Conservation (phyloP, 169 alveolate genomes). For the Plasmodium inui region DNA sequence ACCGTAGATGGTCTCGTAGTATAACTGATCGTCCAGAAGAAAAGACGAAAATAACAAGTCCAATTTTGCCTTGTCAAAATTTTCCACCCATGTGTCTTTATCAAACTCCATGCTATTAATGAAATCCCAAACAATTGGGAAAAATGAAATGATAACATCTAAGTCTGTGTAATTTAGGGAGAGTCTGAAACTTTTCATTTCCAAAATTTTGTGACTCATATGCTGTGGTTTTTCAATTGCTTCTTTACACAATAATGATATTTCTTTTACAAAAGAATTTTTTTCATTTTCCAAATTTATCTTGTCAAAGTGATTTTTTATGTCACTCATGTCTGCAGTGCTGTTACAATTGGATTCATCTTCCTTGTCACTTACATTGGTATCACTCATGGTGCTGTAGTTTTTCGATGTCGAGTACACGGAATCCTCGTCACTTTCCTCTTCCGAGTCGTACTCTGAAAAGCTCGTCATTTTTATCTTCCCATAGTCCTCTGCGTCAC, state of each 20-base stretch:
- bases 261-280: slow-evolving; percentile 40
- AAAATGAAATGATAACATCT: slow-evolving; percentile 47
- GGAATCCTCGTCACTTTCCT: slow-evolving; percentile 71
- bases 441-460: slow-evolving; percentile 37
- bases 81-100: slow-evolving; percentile 57
- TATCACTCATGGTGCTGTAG: slow-evolving; percentile 12
- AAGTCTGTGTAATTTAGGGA: slow-evolving; percentile 68
- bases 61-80: slow-evolving; percentile 41
- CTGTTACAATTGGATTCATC: slow-evolving; percentile 2
- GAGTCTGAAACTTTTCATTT: slow-evolving; percentile 74
- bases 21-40: slow-evolving; percentile 46
- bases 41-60: slow-evolving; percentile 68
- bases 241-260: slow-evolving; percentile 58
- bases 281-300: slow-evolving; percentile 46
- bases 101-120: slow-evolving; percentile 57
- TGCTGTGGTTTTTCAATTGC: slow-evolving; percentile 71
- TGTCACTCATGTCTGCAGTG: slow-evolving; percentile 3
- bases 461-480: neutral
- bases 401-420: slow-evolving; percentile 25
- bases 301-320: slow-evolving; percentile 20
- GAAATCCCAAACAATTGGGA: slow-evolving; percentile 57
- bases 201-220: slow-evolving; percentile 74
- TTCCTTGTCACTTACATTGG: slow-evolving; percentile 35
- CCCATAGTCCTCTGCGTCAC: slow-evolving; percentile 4
- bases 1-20: slow-evolving; percentile 61